phyloP scores from a whole-genome alignment of 2,329 filamentous ascomycete genomes.

The Colletotrichum cuscutae region DNA sequence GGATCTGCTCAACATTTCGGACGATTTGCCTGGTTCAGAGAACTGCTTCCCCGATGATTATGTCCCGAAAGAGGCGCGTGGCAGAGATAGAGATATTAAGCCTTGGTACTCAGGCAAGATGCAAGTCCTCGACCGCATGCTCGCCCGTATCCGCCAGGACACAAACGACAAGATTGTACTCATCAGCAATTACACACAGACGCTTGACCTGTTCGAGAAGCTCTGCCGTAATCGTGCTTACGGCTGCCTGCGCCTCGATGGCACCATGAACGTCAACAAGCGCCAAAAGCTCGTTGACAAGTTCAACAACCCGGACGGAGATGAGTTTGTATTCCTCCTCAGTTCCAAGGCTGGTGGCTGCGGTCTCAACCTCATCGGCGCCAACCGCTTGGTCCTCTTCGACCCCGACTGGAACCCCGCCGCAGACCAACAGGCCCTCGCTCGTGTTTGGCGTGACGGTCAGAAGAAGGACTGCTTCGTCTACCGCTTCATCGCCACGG shows the following conservation, averaged over 20 bases:
- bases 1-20: constrained; percentile 84
- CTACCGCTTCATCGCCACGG: constrained; percentile 98
- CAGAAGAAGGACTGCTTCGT: constrained; percentile 99
- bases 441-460: constrained; percentile 97
- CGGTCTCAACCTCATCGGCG: constrained; percentile 93
- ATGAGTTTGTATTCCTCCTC: constrained; percentile 94
- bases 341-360: constrained; percentile 97
- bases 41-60: constrained; percentile 85
- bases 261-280: constrained; percentile 98
- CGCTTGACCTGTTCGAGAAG: constrained; percentile 91
- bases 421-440: constrained; percentile 95
- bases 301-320: constrained; percentile 92
- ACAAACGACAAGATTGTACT: constrained; percentile 99
- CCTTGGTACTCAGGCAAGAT: constrained; percentile 98
- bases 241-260: constrained; percentile 88
- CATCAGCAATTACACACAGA: constrained; percentile 98
- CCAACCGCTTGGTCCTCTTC: constrained; percentile 93
- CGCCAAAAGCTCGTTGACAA: constrained; percentile 96
- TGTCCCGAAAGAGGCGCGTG: constrained; percentile 85
- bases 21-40: constrained; percentile 90
- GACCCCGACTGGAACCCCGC: constrained; percentile 99
- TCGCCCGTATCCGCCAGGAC: constrained; percentile 92
- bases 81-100: constrained; percentile 91
- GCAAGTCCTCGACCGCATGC: constrained; percentile 97
- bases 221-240: constrained; percentile 88